Evolutionary conservation across 768 basidiomycete genomes (phyloP).

Genomic region (Termitomyces titanicus): DNA sequence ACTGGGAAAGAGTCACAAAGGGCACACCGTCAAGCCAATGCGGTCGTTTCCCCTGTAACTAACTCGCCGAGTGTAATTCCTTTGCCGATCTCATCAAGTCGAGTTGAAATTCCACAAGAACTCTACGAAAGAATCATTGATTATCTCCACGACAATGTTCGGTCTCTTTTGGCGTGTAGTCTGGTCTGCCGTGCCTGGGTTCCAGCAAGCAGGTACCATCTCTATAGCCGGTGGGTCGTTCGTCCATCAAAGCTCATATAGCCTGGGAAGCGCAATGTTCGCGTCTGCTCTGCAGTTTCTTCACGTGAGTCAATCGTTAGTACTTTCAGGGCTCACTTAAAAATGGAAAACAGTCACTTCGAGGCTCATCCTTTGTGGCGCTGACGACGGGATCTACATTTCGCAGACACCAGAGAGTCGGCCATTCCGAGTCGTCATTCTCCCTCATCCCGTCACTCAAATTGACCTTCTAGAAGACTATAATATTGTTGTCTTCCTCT

Average conservation of each 20-base stretch:
- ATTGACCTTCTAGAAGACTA: slow-evolving; percentile 76
- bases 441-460: slow-evolving; percentile 47
- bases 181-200: slow-evolving; percentile 23
- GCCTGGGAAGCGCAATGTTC: not conserved
- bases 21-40: not conserved
- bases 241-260: slow-evolving; percentile 3
- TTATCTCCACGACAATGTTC: slow-evolving; percentile 6
- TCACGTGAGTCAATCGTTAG: slow-evolving; percentile 1
- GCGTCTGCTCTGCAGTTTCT: slow-evolving; percentile 7
- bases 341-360: not conserved
- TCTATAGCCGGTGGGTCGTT: slow-evolving; percentile 8
- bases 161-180: slow-evolving; percentile 16
- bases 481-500: slow-evolving; percentile 70
- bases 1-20: too few species aligned
- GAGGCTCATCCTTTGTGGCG: slow-evolving; percentile 11
- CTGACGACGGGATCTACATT: slow-evolving; percentile 12
- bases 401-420: not conserved
- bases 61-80: not conserved
- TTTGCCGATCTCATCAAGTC: slow-evolving; percentile 4
- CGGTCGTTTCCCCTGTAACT: not conserved
- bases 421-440: slow-evolving; percentile 5
- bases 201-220: slow-evolving; percentile 14
- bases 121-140: slow-evolving; percentile 14
- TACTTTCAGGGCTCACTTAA: not conserved
- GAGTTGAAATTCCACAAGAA: slow-evolving; percentile 15